A percentile compares a stretch with the other conserved stretches of the same genome.
Evolutionary conservation across 164 flowering plant genomes (phyloP).

Genomic region (Nymphaea colorata): DNA sequence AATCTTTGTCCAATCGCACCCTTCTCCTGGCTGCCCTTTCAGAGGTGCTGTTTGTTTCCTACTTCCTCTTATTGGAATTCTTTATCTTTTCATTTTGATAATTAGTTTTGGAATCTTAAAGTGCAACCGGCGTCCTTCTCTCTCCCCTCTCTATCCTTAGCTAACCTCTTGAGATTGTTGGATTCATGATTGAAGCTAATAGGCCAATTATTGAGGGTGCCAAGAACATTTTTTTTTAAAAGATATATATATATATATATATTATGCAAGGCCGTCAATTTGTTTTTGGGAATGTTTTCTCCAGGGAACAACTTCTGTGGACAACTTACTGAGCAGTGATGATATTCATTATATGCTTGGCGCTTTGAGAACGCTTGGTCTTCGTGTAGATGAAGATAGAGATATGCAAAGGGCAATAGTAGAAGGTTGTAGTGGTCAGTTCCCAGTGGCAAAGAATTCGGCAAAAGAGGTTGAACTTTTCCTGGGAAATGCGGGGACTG

Average conservation of each 20-base stretch:
- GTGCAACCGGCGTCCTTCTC: not conserved
- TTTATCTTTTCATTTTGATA: not conserved
- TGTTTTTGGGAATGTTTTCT: not conserved
- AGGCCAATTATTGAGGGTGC: too few species aligned
- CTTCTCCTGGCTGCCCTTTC: conserved; percentile 92
- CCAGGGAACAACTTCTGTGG: conserved; percentile 87
- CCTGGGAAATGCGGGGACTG: conserved; percentile 99
- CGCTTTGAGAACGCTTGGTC: conserved; percentile 70
- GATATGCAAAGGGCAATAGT: conserved; percentile 50
- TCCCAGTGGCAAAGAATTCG: conserved; percentile 50
- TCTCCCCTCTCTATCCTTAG: not conserved
- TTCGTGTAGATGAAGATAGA: conserved; percentile 51
- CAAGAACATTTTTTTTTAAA: too few species aligned
- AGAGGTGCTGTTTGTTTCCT: conserved; percentile 38
- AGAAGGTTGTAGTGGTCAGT: conserved; percentile 70
- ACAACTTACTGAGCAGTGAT: conserved; percentile 85
- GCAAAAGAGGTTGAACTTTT: conserved; percentile 63
- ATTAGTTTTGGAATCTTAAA: not conserved
- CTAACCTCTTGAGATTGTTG: too few species aligned
- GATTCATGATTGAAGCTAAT: too few species aligned
- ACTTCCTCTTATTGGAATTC: not conserved
- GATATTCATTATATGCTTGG: conserved; percentile 86
- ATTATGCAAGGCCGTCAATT: too few species aligned
- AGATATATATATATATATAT: too few species aligned
- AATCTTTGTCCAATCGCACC: conserved; percentile 93